These are phyloP conservation scores for Fusarium pseudonygamai DNA, from an alignment of 2,329 filamentous ascomycete genomes.

Conservation along the genomic window DNA sequence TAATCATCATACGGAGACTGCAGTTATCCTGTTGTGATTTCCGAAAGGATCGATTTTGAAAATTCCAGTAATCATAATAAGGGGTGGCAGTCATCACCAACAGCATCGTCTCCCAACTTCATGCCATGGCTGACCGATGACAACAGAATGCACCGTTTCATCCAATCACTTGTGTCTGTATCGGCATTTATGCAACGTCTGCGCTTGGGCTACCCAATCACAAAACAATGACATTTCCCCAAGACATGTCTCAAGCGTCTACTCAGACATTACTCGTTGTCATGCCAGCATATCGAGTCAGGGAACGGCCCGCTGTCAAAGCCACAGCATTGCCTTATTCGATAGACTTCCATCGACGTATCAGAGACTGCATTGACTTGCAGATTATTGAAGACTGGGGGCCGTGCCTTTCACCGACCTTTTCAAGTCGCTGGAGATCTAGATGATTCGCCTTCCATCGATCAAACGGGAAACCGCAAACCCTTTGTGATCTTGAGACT, in stretches of 20 bases:
- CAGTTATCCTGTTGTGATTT: not conserved
- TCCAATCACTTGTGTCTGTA: conserved; percentile 6
- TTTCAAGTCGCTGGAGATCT: not conserved
- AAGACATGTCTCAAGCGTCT: not conserved
- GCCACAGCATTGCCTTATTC: conserved; percentile 18
- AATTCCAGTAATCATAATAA: conserved; percentile 6
- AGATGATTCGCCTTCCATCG: not conserved
- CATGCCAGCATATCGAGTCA: conserved; percentile 11
- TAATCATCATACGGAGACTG: not conserved
- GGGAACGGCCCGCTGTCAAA: conserved; percentile 22
- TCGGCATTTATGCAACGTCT: conserved; percentile 8
- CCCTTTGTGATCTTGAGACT: not conserved
- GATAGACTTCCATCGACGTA: conserved; percentile 18
- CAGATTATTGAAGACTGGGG: not conserved
- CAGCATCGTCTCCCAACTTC: not conserved
- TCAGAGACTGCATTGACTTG: not conserved
- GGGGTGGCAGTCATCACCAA: not conserved
- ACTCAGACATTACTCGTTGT: conserved; percentile 7
- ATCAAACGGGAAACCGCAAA: not conserved
- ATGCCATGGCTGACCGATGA: conserved; percentile 9
- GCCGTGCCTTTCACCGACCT: not conserved
- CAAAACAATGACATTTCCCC: not conserved
- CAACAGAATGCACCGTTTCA: not conserved
- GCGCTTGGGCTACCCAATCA: not conserved
- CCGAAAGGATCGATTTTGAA: not conserved